Evolutionary conservation across 208 protist genomes (phyloP), one percentile per base, ranked within the genome.

Genomic region (Trypanosoma cruzi): DNA sequence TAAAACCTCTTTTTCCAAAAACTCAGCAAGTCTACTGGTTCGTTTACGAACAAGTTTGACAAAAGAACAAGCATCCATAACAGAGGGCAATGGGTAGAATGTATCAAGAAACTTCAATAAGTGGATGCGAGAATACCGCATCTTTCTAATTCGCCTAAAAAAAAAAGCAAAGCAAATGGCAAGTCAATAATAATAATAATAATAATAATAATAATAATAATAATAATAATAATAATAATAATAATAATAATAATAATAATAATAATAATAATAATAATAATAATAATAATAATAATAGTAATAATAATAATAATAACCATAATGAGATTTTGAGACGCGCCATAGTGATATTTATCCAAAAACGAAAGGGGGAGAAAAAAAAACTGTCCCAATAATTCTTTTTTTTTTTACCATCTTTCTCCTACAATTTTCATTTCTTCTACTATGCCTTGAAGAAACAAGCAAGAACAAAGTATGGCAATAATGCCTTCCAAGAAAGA

Each of bases 381-480:
- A 63, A 32, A 49, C 42, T 37, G n/a, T 64, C n/a, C n/a, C n/a
- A n/a, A n/a, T n/a, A n/a, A n/a, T n/a, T n/a, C n/a, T n/a, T n/a
- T n/a, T n/a, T n/a, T n/a, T n/a, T n/a, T n/a, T n/a, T n/a, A n/a
- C 67, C 49, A 56, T 34, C 13, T 37, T 26, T 69, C 64, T 69
- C 34, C 42, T 58, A 48, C 11, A 48, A 58, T 32, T 59, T 44
- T 26, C 22, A 44, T 64, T 36, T 53, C 37, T 50, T 42, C 48
- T 65, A 20, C 68, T 85, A 97, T 26, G 92, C 92, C 73, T 95
- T 93, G 59, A 97, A 94, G 61, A 95, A 94, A 75, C 85, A 94
- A 32, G 86, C 92, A 36, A 93, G 54, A 31, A 77, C 70, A 62
- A 97, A 95, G 72, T 87, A 97, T 3, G 92, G 84, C 14, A 93